These are phyloP conservation scores for Cyberlindnera amylophila DNA, from an alignment of 805 yeast species.

Conservation along the genomic window DNA sequence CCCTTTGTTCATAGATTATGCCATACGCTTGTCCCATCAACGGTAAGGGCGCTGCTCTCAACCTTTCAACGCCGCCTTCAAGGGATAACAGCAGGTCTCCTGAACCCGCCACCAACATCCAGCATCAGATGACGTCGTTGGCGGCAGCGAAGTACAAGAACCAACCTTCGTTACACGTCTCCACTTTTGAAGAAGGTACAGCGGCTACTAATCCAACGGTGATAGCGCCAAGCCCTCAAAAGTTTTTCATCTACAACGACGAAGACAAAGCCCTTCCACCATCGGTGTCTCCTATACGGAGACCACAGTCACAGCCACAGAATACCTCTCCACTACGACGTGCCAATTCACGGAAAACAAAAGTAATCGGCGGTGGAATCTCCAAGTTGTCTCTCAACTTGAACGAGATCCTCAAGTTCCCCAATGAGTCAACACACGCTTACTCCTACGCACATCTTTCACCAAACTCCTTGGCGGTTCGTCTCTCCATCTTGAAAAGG, in stretches of 20 bases:
- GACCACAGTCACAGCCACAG: constrained; percentile 9
- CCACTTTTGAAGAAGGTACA: not conserved
- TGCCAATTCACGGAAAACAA: constrained; percentile 11
- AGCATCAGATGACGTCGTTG: constrained; percentile 1
- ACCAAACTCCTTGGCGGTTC: constrained; percentile 72
- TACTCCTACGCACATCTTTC: constrained; percentile 81
- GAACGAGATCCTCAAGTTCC: constrained; percentile 55
- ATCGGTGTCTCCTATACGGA: constrained; percentile 1
- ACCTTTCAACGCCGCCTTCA: constrained; percentile 10
- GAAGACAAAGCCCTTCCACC: constrained; percentile 15
- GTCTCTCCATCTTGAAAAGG: constrained; percentile 70
- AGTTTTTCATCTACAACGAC: constrained; percentile 21
- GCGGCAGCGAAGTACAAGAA: not conserved
- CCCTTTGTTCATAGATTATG: no score
- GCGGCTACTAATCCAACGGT: constrained; percentile 6
- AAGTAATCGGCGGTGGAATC: constrained; percentile 20
- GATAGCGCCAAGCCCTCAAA: constrained; percentile 9
- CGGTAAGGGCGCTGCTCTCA: constrained; percentile 18
- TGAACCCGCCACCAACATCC: constrained; percentile 1
- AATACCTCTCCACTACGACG: constrained; percentile 7
- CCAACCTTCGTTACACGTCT: no score
- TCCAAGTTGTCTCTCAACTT: constrained; percentile 30
- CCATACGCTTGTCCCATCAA: constrained; percentile 29
- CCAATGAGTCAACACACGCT: constrained; percentile 78
- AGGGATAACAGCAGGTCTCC: constrained; percentile 1